Base-by-base conservation (phyloP, 2,329 filamentous ascomycete species). In the Aspergillus fumigatiaffinis region DNA sequence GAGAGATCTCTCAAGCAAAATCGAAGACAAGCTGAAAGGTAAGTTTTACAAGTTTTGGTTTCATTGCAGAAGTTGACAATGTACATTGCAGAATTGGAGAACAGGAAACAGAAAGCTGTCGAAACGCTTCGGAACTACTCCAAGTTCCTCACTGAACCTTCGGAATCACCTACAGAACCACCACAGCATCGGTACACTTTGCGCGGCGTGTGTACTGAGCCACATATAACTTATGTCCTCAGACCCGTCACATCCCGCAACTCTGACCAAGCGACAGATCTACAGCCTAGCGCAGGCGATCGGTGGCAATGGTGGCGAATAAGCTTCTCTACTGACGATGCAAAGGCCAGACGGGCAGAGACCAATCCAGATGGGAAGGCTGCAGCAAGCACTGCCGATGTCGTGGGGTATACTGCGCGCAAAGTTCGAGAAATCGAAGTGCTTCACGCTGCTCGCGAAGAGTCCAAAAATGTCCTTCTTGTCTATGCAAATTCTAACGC, bases 401-500 rank as follows among this genome's bases (percentile, higher is more conserved):
- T 73, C 25, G 64, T 72, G 25, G 76, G 74, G 1, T 79, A 76
- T 56, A 76, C 73, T 7, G 67, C 72, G 32, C 66, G 62, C 41
- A 77, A 75, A 60, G 76, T 83, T 23, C 73, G 75, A 3, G 79
- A 83, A 56, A 73, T 77, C 47, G 79, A 84, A 57, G 84, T 86
- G 9, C 76, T 87, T 52, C 72, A 78, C 62, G 75, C 83, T 61
- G 80, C 81, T 53, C 76, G 75, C 25, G 76, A 79, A 38, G 83
- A 86, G 61, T 77, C 78, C 53, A 76, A 71, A 32, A 78, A 76
- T 8, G 82, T 80, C 2, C 69, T 87, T 1, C 76, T 87, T 9
- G 80, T 87, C 2, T 87, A 87, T 66, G 84, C 84, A 21, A 84
- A 79, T 63, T 78, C 82, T 23, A 72, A 72, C 55, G 77, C 79